These are phyloP conservation scores for Cutaneotrichosporon cavernicola DNA, from an alignment of 1,284 basidiomycete genomes.

Conservation along the genomic window DNA sequence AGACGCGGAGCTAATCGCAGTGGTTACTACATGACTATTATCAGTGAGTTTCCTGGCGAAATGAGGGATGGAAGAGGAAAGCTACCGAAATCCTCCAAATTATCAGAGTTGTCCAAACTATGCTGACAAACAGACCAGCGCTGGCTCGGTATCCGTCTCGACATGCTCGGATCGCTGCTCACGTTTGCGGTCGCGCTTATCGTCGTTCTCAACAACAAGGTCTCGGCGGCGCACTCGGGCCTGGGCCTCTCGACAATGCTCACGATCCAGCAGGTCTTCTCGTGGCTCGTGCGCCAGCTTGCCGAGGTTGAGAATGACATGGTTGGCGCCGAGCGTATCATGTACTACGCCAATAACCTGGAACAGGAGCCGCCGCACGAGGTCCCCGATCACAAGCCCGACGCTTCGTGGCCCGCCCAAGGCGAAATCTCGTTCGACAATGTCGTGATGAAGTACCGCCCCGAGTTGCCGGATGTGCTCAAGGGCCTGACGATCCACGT, in stretches of 20 bases:
- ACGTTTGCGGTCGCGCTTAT: constrained; percentile 78
- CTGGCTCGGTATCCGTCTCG: constrained; percentile 85
- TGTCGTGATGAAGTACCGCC: constrained; percentile 56
- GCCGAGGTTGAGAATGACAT: constrained; percentile 89
- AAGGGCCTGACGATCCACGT: constrained; percentile 62
- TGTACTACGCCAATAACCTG: constrained; percentile 65
- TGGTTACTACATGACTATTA: not conserved
- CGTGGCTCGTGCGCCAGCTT: constrained; percentile 77
- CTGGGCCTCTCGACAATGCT: constrained; percentile 58
- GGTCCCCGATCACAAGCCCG: constrained; percentile 61
- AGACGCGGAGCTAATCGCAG: not conserved
- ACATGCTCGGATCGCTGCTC: constrained; percentile 74
- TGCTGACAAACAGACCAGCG: constrained; percentile 56
- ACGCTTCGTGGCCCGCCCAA: constrained; percentile 64
- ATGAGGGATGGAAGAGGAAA: not conserved
- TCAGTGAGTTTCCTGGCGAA: not conserved
- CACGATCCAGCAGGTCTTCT: constrained; percentile 59
- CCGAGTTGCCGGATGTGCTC: constrained; percentile 57
- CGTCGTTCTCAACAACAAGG: constrained; percentile 67
- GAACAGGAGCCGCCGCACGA: constrained; percentile 77
- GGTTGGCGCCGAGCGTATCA: constrained; percentile 81
- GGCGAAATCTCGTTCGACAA: constrained; percentile 53
- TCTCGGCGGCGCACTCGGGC: constrained; percentile 73
- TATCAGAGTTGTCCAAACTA: not conserved
- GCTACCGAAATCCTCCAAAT: not conserved